These are phyloP conservation scores for Arabidopsis arenosa DNA, from an alignment of 345 rosid species.

Conservation along the genomic window DNA sequence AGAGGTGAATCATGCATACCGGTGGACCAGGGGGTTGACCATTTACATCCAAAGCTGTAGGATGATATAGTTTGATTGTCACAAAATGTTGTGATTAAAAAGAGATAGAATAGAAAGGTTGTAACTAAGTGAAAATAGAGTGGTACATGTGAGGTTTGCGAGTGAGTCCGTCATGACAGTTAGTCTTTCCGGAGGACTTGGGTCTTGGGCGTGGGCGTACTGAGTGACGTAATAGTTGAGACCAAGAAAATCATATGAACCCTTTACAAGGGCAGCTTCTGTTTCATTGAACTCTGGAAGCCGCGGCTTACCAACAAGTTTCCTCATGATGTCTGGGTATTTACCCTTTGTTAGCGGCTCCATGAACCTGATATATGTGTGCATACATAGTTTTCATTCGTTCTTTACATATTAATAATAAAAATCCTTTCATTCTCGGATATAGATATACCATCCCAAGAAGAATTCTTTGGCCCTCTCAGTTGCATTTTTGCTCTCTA, in stretches of 20 bases:
- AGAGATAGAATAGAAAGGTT: background rate
- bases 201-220: background rate
- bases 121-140: background rate
- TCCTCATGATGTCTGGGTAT: conserved; percentile 33
- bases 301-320: conserved; percentile 25
- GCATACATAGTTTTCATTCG: too few species aligned
- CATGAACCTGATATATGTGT: conserved; percentile 23
- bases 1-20: conserved; percentile 16
- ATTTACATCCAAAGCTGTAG: background rate
- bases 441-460: conserved; percentile 26
- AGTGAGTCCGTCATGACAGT: background rate
- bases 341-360: conserved; percentile 39
- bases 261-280: conserved; percentile 15
- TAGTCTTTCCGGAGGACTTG: conserved; percentile 7
- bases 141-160: background rate
- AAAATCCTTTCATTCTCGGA: background rate
- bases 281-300: conserved; percentile 21
- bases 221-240: conserved; percentile 41
- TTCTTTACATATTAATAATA: background rate
- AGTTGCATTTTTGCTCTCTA: conserved; percentile 2
- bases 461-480: conserved; percentile 31
- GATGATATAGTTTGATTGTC: background rate
- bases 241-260: conserved; percentile 40
- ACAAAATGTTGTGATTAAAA: background rate
- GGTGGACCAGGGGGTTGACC: conserved; percentile 16